Base-by-base conservation (phyloP, 2,329 filamentous ascomycete genomes). In the Penicillium sp. region DNA sequence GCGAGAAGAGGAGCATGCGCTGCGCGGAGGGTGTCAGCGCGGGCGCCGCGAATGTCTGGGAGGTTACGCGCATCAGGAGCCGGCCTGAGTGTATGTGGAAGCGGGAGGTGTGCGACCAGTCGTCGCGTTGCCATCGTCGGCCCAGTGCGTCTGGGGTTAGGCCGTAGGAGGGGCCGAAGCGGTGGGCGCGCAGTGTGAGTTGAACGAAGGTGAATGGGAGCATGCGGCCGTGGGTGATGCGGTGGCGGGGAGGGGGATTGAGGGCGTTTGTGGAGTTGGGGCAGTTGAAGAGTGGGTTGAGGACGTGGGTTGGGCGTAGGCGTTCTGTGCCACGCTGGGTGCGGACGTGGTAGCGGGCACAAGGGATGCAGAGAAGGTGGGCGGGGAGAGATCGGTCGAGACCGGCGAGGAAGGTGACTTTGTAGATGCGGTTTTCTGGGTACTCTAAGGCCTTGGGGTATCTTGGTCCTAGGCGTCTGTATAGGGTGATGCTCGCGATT, bases 281-380 rank as follows among this genome's bases (percentile, higher is more conserved):
- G 63, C 84, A 87, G 42, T 75, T 64, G 68, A 82, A 85, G 11
- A 86, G 66, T 1, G 82, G 83, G 57, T 85, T 85, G 21, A 82
- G 64, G 13, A 84, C 74, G 43, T 79, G 77, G 27, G 81, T 75
- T 2, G 81, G 79, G 60, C 81, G 81, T 13, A 86, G 68, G 10
- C 74, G 76, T 63, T 87, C 84, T 32, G 75, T 59, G 16, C 83
- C 84, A 34, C 77, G 76, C 48, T 80, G 74, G 1, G 75, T 81
- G 42, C 84, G 79, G 5, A 75, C 67, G 64, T 87, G 84, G 67
- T 81, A 86, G 52, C 70, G 73, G 13, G 71, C 77, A 64, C 84
- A 87, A 5, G 79, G 77, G 63, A 84, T 83, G 67, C 84, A 87
- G 50, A 86, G 77, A 6, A 87, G 75, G 61, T 86, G 82, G 34